Evolutionary conservation across 805 yeast species (phyloP).

Genomic region (Kazachstania taianensis): DNA sequence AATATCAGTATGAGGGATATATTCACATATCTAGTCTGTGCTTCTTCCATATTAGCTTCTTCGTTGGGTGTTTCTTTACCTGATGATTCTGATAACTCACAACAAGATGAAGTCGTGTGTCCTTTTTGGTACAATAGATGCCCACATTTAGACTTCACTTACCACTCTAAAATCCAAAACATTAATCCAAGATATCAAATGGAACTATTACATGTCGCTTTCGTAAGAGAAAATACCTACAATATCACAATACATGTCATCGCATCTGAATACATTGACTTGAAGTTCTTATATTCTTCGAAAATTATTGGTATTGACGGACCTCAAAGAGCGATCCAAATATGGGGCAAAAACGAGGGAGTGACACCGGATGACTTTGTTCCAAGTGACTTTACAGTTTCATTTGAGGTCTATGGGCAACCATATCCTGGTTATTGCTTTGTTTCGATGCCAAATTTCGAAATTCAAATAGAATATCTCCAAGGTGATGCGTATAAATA

Average conservation of each 20-base stretch:
- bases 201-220: constrained; percentile 7
- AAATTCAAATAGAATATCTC: constrained; percentile 13
- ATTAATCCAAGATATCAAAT: constrained; percentile 10
- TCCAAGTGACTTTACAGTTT: constrained; percentile 15
- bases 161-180: constrained; percentile 4
- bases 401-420: constrained; percentile 11
- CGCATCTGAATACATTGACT: constrained; percentile 9
- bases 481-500: constrained; percentile 7
- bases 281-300: constrained; percentile 10
- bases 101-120: not conserved
- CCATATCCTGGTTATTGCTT: not conserved
- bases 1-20: not conserved
- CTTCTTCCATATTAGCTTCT: not conserved
- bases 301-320: constrained; percentile 11
- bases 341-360: constrained; percentile 13
- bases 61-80: not conserved
- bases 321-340: constrained; percentile 9
- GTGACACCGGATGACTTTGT: constrained; percentile 4
- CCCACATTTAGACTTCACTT: constrained; percentile 10
- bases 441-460: constrained; percentile 16
- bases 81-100: not conserved
- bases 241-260: constrained; percentile 12
- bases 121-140: constrained; percentile 7
- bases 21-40: not conserved
- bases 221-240: constrained; percentile 8